Base-by-base conservation (phyloP, 2,329 filamentous ascomycete species). In the Cladosporium sp. region DNA sequence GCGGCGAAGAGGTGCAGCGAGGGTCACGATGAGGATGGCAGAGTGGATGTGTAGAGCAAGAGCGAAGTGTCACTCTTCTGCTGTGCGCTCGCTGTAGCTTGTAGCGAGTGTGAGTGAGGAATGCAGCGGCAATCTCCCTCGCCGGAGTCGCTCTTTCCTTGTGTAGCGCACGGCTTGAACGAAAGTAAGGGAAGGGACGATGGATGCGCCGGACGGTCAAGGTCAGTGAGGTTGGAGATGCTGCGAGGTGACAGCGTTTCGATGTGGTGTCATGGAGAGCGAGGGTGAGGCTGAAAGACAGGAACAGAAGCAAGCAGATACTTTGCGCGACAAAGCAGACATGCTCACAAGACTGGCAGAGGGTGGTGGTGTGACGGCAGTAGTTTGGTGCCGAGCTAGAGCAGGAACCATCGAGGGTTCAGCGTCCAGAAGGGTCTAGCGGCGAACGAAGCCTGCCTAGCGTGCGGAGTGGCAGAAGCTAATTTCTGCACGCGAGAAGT, bases 41-140 rank as follows among this genome's bases (percentile, higher is more conserved):
- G n/a, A 21, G 52, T 40, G n/a, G 58, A 50, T 5, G 35, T 37
- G 14, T 35, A 12, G 6, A 31, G 58, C 58, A 44, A 61, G 52
- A 46, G 28, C 52, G 28, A 55, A 28, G 26, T 12, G 40, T 46
- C 10, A 21, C 40, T 44, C 40, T 44, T 44, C 16, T 21, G 50
- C 12, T n/a, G 28, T 28, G 50, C 16, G 26, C 23, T 21, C 16
- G 23, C 23, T 44, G 1, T 18, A 23, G 28, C n/a, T 40, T 21
- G 52, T 57, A 33, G 60, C 46, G 59, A 53, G 29, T 46, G 6
- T 3, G 23, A 21, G 29, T 29, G 35, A 46, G 61, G 61, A 56
- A 63, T 63, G 61, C 50, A 3, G 35, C 31, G 31, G 46, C 33
- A 55, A 56, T 53, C 50, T 63, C 49, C 61, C 49, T 21, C 59